A percentile compares a stretch with the other conserved stretches of the same genome.
These are phyloP conservation scores for Talaromyces adpressus DNA, from an alignment of 495 filamentous ascomycete genomes.

Conservation along the genomic window DNA sequence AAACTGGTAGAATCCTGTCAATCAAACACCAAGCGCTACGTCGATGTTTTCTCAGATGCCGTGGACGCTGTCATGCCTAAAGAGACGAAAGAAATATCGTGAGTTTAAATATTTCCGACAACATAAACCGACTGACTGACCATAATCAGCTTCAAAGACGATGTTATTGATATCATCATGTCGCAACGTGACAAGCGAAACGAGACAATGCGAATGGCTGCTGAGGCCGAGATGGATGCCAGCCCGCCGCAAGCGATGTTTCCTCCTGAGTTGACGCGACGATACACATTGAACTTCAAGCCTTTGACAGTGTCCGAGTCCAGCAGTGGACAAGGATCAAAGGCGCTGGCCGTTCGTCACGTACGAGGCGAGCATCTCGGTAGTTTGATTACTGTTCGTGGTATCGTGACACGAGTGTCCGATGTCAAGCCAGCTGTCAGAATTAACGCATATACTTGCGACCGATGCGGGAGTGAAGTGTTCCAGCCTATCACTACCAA, in stretches of 20 bases:
- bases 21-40: constrained; percentile 88
- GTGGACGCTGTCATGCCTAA: constrained; percentile 81
- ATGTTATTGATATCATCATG: constrained; percentile 95
- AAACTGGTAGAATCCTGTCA: constrained; percentile 80
- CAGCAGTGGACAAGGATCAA: constrained; percentile 52
- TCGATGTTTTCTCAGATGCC: constrained; percentile 83
- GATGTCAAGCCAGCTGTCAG: constrained; percentile 97
- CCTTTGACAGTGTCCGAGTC: constrained; percentile 67
- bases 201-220: constrained; percentile 58
- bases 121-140: constrained; percentile 11
- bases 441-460: constrained; percentile 96
- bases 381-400: constrained; percentile 86
- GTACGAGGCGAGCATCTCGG: constrained; percentile 89
- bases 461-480: constrained; percentile 91
- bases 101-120: constrained; percentile 21
- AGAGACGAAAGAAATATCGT: constrained; percentile 71
- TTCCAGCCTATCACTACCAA: constrained; percentile 94
- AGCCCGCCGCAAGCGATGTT: constrained; percentile 53
- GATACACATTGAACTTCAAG: constrained; percentile 95
- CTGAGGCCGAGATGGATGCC: constrained; percentile 61
- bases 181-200: constrained; percentile 84
- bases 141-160: constrained; percentile 76
- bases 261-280: constrained; percentile 82
- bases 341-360: constrained; percentile 88
- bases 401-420: constrained; percentile 90